A percentile compares a stretch with the other conserved stretches of the same genome.
Evolutionary conservation across 306 rosid species (phyloP).

Genomic region (Mucuna pruriens): DNA sequence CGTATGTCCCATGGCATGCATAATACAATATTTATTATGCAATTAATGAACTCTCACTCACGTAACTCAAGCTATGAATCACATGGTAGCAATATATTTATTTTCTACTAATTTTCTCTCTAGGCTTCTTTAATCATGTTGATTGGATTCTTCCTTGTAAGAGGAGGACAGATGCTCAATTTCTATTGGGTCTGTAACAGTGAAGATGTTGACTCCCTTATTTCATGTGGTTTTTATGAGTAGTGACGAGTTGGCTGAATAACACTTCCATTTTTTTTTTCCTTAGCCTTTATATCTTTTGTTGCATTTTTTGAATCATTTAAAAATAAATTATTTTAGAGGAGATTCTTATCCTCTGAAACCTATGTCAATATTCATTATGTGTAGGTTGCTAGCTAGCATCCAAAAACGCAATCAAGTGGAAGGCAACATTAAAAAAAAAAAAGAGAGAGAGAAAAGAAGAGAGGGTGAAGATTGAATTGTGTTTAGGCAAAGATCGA

Average conservation of each 20-base stretch:
- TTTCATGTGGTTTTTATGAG: neutral
- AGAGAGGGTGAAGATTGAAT: neutral
- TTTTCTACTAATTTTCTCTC: neutral
- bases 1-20: conserved; percentile 1
- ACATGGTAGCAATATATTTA: neutral
- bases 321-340: neutral
- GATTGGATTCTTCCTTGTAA: conserved; percentile 33
- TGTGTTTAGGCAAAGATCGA: too few species aligned
- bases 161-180: neutral
- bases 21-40: conserved; percentile 13
- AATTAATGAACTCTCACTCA: conserved; percentile 2
- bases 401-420: neutral
- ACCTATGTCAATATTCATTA: conserved; percentile 6
- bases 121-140: neutral
- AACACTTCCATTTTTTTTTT: neutral
- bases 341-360: neutral
- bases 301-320: neutral
- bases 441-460: neutral
- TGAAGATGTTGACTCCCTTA: neutral
- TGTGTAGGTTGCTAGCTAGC: conserved; percentile 28
- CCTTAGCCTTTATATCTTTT: neutral
- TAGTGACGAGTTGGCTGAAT: conserved; percentile 3
- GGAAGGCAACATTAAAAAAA: neutral
- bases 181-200: conserved; percentile 5
- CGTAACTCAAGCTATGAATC: conserved; percentile 31